A percentile compares a stretch with the other conserved stretches of the same genome.
Conservation (phyloP, 2,329 filamentous ascomycete genomes). For the Sporothrix mexicana region DNA sequence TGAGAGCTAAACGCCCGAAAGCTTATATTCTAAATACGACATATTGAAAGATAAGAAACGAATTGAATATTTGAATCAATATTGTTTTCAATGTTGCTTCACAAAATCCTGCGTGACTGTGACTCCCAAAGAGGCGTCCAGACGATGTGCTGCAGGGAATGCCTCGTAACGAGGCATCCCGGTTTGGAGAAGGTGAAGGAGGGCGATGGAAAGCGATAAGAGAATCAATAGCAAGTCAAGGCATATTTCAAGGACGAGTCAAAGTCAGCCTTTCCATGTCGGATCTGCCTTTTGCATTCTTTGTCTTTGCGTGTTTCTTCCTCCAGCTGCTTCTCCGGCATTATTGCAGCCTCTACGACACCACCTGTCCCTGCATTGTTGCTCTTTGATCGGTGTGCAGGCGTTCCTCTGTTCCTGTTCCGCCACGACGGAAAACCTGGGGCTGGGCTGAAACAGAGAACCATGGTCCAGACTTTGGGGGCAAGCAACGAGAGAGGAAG, state of each 20-base stretch:
- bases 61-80: no score
- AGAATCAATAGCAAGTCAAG: no score
- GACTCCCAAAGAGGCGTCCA: neutral
- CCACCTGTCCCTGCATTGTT: conserved; percentile 16
- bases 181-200: neutral
- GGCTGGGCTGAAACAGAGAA: conserved; percentile 21
- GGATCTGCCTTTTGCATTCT: neutral
- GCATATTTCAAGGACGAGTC: neutral
- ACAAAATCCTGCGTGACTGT: neutral
- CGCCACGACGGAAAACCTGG: conserved; percentile 10
- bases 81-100: neutral
- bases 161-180: conserved; percentile 25
- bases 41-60: no score
- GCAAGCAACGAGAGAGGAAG: neutral
- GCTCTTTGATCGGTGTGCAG: conserved; percentile 20
- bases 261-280: conserved; percentile 18
- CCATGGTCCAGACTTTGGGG: conserved; percentile 19
- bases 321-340: neutral
- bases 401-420: conserved; percentile 7
- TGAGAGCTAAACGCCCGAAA: neutral
- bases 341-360: no score
- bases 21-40: neutral
- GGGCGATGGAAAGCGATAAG: neutral
- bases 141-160: conserved; percentile 2
- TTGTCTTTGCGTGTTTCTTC: neutral